phyloP scores from a whole-genome alignment of 2,329 filamentous ascomycete species.

The Thermothelomyces thermophilus region DNA sequence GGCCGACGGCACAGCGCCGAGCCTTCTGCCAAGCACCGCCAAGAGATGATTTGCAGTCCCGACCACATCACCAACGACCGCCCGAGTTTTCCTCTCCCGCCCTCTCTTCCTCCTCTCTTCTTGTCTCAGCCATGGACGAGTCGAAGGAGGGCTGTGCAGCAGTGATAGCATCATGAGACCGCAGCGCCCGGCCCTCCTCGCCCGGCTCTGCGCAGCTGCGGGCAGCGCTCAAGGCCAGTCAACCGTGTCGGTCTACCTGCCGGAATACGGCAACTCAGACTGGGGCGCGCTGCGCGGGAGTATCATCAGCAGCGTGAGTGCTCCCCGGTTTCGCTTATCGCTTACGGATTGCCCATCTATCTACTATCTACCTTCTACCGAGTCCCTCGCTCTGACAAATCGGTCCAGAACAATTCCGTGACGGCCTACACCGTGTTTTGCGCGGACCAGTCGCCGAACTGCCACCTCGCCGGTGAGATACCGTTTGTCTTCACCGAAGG shows the following conservation, averaged over 20 bases:
- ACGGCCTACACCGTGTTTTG: constrained; percentile 47
- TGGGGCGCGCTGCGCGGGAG: constrained; percentile 43
- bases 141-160: neutral
- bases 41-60: constrained; percentile 12
- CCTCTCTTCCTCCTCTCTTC: neutral
- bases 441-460: constrained; percentile 35
- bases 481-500: constrained; percentile 44
- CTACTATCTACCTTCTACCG: too few relatives aligned
- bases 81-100: constrained; percentile 1
- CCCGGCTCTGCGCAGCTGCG: constrained; percentile 14
- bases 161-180: constrained; percentile 12
- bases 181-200: constrained; percentile 5
- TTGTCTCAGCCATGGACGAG: constrained; percentile 4
- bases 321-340: too few relatives aligned
- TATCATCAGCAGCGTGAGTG: constrained; percentile 37
- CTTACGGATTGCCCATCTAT: too few relatives aligned
- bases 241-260: constrained; percentile 40
- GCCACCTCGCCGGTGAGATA: constrained; percentile 40
- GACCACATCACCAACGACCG: constrained; percentile 5
- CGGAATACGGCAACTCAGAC: constrained; percentile 36
- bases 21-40: constrained; percentile 12
- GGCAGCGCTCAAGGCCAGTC: constrained; percentile 23
- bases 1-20: constrained; percentile 11
- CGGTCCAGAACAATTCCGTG: constrained; percentile 32
- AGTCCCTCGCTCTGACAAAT: neutral